Base-by-base conservation (phyloP, 768 basidiomycete genomes). In the Gloeophyllum trabeum region DNA sequence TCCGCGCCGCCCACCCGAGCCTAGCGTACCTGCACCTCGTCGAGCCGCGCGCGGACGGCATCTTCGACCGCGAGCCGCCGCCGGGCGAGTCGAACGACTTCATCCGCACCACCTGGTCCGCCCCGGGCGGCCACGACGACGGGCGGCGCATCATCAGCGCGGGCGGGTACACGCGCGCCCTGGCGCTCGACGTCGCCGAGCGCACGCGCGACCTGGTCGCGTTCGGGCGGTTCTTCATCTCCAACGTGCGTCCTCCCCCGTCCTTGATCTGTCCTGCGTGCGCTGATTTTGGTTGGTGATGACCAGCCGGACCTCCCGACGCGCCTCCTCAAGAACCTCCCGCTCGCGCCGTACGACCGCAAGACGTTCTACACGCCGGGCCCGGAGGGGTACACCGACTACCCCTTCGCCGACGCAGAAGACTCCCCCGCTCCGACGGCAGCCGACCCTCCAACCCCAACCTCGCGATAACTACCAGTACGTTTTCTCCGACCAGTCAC, bases 21-120 rank as follows among this genome's bases (percentile, higher is more conserved):
- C 48, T 65, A 3, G 61, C 58, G 21, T 65, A 64, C 52, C 40
- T 63, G 5, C 60, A 62, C 49, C 26, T 55, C 35, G 48, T 56
- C 19, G 52, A 59, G 43, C 48, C 54, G 3, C 40, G 25, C 2
- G 40, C 26, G 4, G 14, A 13, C 4, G 40, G 23, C 25, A 3
- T 3, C 5, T n/a, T 23, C 23, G 40, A 41, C 26, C 24, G 40
- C 4, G 24, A 41, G 14, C n/a, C 40, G 14, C 21, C 13, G 16
- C 21, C 19, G 5, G 40, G 24, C 6, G 41, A 49, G 45, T 44
- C 42, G 5, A 49, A 49, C 35, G 46, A 44, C 4, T 43, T 49
- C 38, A 4, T 47, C 10, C 49, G 49, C 6, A 35, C 40, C 18
- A 42, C 50, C 12, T 54, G 52, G 52, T 24, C 24, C 19, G 42